Conservation (phyloP, 441 rosid genomes). For the Capsella rubella region DNA sequence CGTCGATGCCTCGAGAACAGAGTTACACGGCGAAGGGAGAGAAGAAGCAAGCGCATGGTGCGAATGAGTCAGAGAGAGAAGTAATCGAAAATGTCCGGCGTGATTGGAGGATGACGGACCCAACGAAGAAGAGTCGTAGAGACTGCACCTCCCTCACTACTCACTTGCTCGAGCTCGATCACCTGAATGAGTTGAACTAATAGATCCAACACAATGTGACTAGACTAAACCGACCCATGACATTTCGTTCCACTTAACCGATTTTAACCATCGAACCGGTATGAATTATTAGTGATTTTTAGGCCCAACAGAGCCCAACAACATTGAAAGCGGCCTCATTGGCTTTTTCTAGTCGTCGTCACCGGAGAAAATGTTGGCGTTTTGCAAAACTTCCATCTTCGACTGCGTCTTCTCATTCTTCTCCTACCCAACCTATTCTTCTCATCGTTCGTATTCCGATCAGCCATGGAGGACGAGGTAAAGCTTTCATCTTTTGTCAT, state of each 20-base stretch:
- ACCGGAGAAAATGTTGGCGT: conserved; percentile 24
- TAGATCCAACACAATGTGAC: conserved; percentile 3
- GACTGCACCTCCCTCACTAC: conserved; percentile 1
- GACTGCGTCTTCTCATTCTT: conserved; percentile 14
- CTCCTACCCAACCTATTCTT: not conserved
- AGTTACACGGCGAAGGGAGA: conserved; percentile 30
- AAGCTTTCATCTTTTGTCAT: not conserved
- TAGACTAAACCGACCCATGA: conserved; percentile 3
- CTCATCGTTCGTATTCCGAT: conserved; percentile 29
- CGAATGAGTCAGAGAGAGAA: not conserved
- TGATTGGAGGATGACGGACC: conserved; percentile 17
- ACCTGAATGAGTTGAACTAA: not conserved
- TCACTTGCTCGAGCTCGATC: conserved; percentile 7
- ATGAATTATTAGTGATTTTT: not conserved
- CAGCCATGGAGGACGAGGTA: conserved; percentile 48
- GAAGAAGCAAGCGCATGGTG: conserved; percentile 41
- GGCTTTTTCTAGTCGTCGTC: conserved; percentile 23
- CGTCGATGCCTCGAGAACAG: conserved; percentile 33
- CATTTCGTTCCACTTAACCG: conserved; percentile 12
- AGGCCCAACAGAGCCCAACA: conserved; percentile 42
- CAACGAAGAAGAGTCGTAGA: conserved; percentile 15
- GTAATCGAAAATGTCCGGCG: not conserved
- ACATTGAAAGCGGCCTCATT: not conserved
- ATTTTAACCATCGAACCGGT: not conserved
- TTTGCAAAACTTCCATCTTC: conserved; percentile 8